Evolutionary conservation across 805 yeast species (phyloP).

Genomic region (Schwanniomyces yamadae): DNA sequence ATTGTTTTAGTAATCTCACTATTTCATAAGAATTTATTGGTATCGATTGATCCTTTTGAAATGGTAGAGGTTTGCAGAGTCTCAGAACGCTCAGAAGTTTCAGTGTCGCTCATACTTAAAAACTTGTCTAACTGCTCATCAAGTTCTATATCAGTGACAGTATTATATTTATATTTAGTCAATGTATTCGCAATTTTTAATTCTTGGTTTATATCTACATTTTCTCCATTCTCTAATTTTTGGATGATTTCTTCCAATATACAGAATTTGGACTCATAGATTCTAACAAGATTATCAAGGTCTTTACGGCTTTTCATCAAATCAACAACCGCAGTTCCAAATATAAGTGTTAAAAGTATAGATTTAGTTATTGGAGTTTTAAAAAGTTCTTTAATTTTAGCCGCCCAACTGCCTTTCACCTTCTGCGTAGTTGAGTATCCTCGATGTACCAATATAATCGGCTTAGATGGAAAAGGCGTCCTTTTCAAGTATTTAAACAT

Average conservation of each 20-base stretch:
- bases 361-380: constrained; percentile 38
- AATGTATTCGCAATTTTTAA: constrained; percentile 42
- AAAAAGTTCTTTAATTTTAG: constrained; percentile 24
- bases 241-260: constrained; percentile 31
- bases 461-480: no score
- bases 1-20: neutral
- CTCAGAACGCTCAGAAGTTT: neutral
- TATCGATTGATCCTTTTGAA: constrained; percentile 1
- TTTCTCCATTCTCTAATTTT: constrained; percentile 31
- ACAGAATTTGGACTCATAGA: constrained; percentile 35
- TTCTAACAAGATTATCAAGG: constrained; percentile 40
- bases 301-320: constrained; percentile 45
- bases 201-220: constrained; percentile 43
- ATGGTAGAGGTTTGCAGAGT: neutral
- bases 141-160: constrained; percentile 35
- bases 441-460: no score
- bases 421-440: no score
- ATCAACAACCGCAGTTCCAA: constrained; percentile 49
- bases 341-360: constrained; percentile 33
- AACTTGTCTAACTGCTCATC: constrained; percentile 39
- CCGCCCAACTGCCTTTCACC: no score
- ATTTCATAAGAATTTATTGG: constrained; percentile 11
- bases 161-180: constrained; percentile 34
- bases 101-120: constrained; percentile 27
- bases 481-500: no score